A percentile compares a stretch with the other conserved stretches of the same genome.
phyloP scores from a whole-genome alignment of 192 early-diverging fungal species.

The Backusella psychrophila region DNA sequence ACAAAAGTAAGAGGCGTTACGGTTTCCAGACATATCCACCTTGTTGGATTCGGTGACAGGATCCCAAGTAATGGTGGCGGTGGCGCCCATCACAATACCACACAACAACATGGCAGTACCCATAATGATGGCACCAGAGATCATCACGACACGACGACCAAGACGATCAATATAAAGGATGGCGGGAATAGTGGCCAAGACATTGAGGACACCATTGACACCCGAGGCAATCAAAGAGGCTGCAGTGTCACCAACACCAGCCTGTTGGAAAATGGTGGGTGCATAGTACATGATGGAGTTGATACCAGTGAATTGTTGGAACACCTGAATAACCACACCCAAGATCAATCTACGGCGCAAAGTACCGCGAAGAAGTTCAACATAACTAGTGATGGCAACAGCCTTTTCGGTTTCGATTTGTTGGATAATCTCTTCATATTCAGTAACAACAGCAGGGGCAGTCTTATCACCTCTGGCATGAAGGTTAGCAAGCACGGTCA shows the following conservation, averaged over 20 bases:
- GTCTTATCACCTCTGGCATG: conserved; percentile 60
- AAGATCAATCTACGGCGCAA: conserved; percentile 58
- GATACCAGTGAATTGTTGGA: conserved; percentile 86
- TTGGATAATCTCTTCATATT: conserved; percentile 72
- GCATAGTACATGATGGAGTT: conserved; percentile 82
- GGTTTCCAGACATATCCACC: conserved; percentile 24
- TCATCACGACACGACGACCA: conserved; percentile 74
- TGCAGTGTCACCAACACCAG: conserved; percentile 30
- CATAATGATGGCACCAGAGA: conserved; percentile 72
- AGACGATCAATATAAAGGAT: conserved; percentile 77
- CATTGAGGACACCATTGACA: conserved; percentile 64
- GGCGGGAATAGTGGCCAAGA: conserved; percentile 81
- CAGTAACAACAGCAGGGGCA: conserved; percentile 56
- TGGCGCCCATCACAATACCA: conserved; percentile 40
- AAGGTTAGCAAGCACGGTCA: conserved; percentile 64
- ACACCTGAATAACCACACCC: conserved; percentile 66
- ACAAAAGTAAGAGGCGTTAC: conserved; percentile 23
- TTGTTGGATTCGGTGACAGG: conserved; percentile 1
- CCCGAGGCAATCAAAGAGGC: conserved; percentile 37
- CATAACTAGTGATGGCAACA: conserved; percentile 58
- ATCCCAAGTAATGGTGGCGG: conserved; percentile 35
- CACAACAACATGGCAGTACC: conserved; percentile 32
- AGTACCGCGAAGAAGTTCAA: conserved; percentile 47
- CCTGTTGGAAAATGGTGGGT: conserved; percentile 38
- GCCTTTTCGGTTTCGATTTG: conserved; percentile 60